These are phyloP conservation scores for Hemileia vastatrix DNA, from an alignment of 1,284 basidiomycete genomes.

Conservation along the genomic window DNA sequence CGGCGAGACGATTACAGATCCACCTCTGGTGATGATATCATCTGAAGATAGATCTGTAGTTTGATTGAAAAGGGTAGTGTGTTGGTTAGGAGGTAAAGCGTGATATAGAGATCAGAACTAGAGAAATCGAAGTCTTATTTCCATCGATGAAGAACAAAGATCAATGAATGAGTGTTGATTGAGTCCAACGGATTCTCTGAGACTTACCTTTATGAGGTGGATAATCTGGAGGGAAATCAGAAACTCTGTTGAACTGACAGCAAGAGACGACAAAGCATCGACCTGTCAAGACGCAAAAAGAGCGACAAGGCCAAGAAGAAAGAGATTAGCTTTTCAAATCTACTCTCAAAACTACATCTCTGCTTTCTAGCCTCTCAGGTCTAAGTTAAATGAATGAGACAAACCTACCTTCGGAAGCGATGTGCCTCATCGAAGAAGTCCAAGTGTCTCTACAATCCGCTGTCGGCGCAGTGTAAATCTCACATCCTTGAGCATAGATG, in stretches of 20 bases:
- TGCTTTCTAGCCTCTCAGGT: no score
- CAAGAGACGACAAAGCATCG: constrained; percentile 63
- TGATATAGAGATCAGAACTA: not conserved
- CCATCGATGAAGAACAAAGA: not conserved
- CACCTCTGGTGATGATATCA: constrained; percentile 59
- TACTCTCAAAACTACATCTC: no score
- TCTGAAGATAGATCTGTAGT: constrained; percentile 27
- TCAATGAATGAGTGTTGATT: no score
- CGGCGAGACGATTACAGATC: constrained; percentile 60
- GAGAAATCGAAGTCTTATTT: not conserved
- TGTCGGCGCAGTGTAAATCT: constrained; percentile 61
- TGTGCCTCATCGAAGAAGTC: constrained; percentile 60
- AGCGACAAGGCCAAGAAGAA: no score
- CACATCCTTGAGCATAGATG: constrained; percentile 57
- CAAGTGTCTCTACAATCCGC: constrained; percentile 59
- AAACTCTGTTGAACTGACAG: constrained; percentile 50
- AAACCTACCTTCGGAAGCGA: constrained; percentile 66
- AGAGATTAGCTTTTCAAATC: no score
- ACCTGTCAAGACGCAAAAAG: no score
- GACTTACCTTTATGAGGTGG: constrained; percentile 47
- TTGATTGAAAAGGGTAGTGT: not conserved
- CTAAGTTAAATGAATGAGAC: no score
- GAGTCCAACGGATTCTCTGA: no score
- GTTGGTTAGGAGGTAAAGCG: not conserved
- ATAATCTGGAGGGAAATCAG: constrained; percentile 56